Evolutionary conservation across 1,284 basidiomycete genomes (phyloP), one percentile per base, ranked within the genome.

Genomic region (Anthracocystis walkeri): DNA sequence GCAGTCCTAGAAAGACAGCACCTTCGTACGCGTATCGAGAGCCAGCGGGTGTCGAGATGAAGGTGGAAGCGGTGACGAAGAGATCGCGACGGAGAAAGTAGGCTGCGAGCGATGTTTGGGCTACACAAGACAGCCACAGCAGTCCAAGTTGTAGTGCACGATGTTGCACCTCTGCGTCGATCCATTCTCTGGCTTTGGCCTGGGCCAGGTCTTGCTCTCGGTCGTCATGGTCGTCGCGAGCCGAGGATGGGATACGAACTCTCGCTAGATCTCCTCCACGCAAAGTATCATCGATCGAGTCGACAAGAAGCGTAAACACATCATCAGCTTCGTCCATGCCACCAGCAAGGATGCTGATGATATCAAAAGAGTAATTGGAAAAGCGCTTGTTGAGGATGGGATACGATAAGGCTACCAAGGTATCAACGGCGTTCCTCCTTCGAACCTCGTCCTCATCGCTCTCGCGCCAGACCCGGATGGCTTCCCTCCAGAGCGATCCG

Each of bases 261-360:
- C 66, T 53, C 1, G 66, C 72, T 5, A 68, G 62, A 27, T 64
- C 60, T 8, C 69, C 74, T 33, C 76, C 75, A 4, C 77, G 75
- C 11, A 82, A 51, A 0, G 78, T 77, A 41, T 74, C 64, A 48
- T 82, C 72, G 41, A 83, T 75, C 0, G 76, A 74, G 33, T 72
- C 69, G 33, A 83, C 78, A 16, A 83, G 75, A 14, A 69, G 57
- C 21, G 60, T 78, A 27, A 83, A 83, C 42, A 81, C 75, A 7
- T 82, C 80, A 52, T 83, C 82, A 18, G 81, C 81, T 18, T 83
- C 82, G 18, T 80, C 78, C 79, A 83, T 83, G n/a, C 81, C 76
- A 1, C 79, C 79, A 2, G 81, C 82, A 44, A 83, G 69, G 45
- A 83, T 63, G 23, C 70, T 68, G 50, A 83, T 80, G 54, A 82